Evolutionary conservation across 2,329 filamentous ascomycete genomes (phyloP), one percentile per base, ranked within the genome.

Genomic region (Trichoderma arundinaceum): DNA sequence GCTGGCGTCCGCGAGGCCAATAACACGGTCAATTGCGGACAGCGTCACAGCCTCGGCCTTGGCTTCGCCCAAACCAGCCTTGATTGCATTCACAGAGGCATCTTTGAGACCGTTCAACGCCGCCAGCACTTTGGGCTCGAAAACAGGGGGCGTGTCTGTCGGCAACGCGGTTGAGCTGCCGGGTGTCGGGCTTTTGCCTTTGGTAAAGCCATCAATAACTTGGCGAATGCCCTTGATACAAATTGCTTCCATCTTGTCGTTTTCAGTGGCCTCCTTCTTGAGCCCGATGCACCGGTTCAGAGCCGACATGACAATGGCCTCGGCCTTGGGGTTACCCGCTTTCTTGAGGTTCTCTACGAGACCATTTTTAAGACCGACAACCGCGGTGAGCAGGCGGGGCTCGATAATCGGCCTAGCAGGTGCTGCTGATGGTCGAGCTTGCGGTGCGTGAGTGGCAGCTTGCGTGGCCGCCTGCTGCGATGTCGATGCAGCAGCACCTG

Each of bases 281-380:
- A 86, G 77, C 0, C 82, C 82, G 9, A 85, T 73, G 51, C 79
- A 82, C 32, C 82, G 82, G 68, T 84, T 84, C 67, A 85, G 75
- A 12, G 83, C 83, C 7, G 82, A 84, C 78, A 84, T 83, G 66
- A 84, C 81, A 28, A 84, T 79, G 28, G 78, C 80, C 65, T 83
- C 79, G 15, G 81, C 76, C 64, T 79, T 77, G 32, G 79, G 77
- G 12, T 77, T 76, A 13, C 77, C 76, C 1, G 79, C 78, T 67
- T 79, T 80, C 57, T 77, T 77, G 48, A 84, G 76, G 64, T 82
- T 82, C 59, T 79, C 77, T 10, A 81, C 76, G 15, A 85, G 75
- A 9, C 82, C 80, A 10, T 79, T 78, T 69, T 82, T 83, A 71
- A 85, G 79, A 17, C 77, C 77, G 39, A 78, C 76, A 17, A 85